Evolutionary conservation across 148 eudicot genomes (phyloP).

Genomic region (Diospyros lotus): DNA sequence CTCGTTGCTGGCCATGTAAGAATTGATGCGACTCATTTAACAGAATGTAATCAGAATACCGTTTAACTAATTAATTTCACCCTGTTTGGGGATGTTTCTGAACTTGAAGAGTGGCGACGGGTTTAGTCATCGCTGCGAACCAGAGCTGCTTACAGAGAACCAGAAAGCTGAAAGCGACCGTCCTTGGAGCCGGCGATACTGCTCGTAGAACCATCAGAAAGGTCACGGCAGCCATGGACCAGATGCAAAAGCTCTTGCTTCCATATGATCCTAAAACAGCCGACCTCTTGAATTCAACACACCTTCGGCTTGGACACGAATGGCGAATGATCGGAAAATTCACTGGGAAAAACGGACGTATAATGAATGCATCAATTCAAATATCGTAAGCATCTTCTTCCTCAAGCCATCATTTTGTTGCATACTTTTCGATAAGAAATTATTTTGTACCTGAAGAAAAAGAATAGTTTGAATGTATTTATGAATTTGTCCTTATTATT

Average conservation of each 20-base stretch:
- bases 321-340: constrained; percentile 37
- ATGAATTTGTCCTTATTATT: neutral
- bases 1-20: constrained; percentile 63
- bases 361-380: constrained; percentile 39
- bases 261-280: constrained; percentile 51
- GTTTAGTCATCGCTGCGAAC: constrained; percentile 44
- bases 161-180: constrained; percentile 36
- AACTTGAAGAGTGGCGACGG: constrained; percentile 42
- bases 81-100: neutral
- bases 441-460: too few species aligned
- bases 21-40: neutral
- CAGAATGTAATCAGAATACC: too few species aligned
- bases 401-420: neutral
- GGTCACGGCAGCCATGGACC: constrained; percentile 35
- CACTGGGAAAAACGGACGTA: constrained; percentile 27
- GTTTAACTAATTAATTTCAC: neutral
- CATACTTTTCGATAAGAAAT: neutral
- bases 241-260: constrained; percentile 37
- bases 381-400: constrained; percentile 33
- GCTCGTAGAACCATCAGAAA: constrained; percentile 40
- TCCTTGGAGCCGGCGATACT: constrained; percentile 46
- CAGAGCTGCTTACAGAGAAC: constrained; percentile 31
- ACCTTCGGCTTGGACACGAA: constrained; percentile 40
- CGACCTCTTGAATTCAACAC: constrained; percentile 36
- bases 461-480: too few species aligned